These are phyloP conservation scores for Nemania diffusa DNA, from an alignment of 2,329 filamentous ascomycete genomes.

Conservation along the genomic window DNA sequence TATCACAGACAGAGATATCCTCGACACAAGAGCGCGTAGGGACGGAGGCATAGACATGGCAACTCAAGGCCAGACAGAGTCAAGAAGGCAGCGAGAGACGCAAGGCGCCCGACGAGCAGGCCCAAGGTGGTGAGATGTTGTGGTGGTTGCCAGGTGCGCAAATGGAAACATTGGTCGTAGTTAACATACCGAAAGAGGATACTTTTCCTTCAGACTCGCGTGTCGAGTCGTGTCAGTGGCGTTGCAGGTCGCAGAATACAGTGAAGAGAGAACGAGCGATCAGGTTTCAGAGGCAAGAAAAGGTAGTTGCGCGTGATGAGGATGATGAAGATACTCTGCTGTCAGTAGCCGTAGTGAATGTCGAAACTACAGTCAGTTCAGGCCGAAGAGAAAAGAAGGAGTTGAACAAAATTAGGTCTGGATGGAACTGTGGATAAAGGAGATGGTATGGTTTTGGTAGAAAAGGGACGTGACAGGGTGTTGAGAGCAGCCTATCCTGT, in stretches of 20 bases:
- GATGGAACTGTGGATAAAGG: conserved; percentile 41
- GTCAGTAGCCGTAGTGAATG: conserved; percentile 34
- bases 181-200: conserved; percentile 43
- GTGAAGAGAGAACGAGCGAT: conserved; percentile 43
- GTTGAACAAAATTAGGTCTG: conserved; percentile 41
- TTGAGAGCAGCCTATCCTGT: conserved; percentile 30
- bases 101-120: conserved; percentile 11
- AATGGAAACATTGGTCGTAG: conserved; percentile 35
- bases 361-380: conserved; percentile 31
- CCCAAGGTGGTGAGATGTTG: background rate
- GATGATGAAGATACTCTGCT: conserved; percentile 26
- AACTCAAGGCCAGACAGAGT: background rate
- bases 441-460: conserved; percentile 31
- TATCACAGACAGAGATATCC: conserved; percentile 18
- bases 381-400: conserved; percentile 38
- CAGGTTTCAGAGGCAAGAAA: conserved; percentile 33
- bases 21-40: conserved; percentile 17
- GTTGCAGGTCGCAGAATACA: conserved; percentile 44
- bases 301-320: conserved; percentile 36
- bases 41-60: conserved; percentile 4
- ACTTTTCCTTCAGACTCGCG: conserved; percentile 34
- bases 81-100: conserved; percentile 18
- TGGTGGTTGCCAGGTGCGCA: conserved; percentile 8
- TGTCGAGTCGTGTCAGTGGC: conserved; percentile 49
- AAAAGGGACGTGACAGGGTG: conserved; percentile 35